Conservation (phyloP, 495 filamentous ascomycete species). For the Penicillium taxi region DNA sequence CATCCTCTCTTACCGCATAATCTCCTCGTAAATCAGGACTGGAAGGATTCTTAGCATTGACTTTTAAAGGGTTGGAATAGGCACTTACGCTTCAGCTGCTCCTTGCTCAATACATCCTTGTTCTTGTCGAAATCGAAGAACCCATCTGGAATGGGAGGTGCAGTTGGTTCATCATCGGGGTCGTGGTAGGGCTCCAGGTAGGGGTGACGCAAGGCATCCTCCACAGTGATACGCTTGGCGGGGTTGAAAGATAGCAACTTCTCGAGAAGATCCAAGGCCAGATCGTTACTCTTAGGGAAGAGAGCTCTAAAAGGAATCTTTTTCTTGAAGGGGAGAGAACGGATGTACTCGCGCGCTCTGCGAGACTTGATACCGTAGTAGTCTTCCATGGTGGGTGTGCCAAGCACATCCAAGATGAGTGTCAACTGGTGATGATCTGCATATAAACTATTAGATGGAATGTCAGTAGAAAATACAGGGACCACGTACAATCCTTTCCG, state of each 20-base stretch:
- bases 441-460: neutral
- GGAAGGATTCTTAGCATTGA: constrained; percentile 6
- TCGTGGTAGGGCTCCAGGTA: constrained; percentile 99
- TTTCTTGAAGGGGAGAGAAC: constrained; percentile 99
- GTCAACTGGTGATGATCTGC: constrained; percentile 97
- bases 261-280: constrained; percentile 90
- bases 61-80: neutral
- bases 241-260: constrained; percentile 97
- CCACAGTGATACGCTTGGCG: constrained; percentile 95
- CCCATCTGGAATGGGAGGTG: constrained; percentile 90
- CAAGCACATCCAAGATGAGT: constrained; percentile 93
- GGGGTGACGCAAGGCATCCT: constrained; percentile 93
- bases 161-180: constrained; percentile 96
- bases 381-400: constrained; percentile 99
- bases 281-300: constrained; percentile 94
- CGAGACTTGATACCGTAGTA: constrained; percentile 99
- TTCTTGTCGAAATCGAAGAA: constrained; percentile 99
- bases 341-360: constrained; percentile 96
- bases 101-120: constrained; percentile 97
- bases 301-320: constrained; percentile 96
- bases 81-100: constrained; percentile 81
- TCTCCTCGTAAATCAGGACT: constrained; percentile 95
- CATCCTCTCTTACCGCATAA: constrained; percentile 85
- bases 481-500: constrained; percentile 91
- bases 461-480: neutral